A percentile compares a stretch with the other conserved stretches of the same genome.
Conservation (phyloP, 2,329 filamentous ascomycete genomes). For the Fusarium ramigenum region DNA sequence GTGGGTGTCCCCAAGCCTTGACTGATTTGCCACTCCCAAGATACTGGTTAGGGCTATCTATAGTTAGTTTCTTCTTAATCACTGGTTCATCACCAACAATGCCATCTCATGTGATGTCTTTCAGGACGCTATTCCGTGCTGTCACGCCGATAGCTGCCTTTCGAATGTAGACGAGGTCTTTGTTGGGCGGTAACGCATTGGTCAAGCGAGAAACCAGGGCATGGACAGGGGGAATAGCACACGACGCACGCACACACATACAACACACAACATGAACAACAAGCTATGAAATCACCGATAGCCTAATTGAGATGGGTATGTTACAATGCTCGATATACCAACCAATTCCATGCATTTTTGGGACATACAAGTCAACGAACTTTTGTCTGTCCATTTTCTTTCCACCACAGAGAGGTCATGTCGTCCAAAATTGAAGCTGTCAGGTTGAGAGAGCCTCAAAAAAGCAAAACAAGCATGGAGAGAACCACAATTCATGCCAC, state of each 20-base stretch:
- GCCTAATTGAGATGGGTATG: background rate
- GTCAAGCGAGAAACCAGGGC: constrained; percentile 3
- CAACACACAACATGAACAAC: background rate
- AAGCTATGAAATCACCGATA: background rate
- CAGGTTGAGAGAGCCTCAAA: constrained; percentile 17
- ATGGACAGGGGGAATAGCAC: background rate
- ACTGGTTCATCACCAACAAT: background rate
- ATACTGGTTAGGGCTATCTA: constrained; percentile 36
- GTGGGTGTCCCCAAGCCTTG: background rate
- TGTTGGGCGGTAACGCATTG: background rate
- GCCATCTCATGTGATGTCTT: constrained; percentile 17
- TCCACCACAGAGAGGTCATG: background rate
- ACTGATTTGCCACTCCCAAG: constrained; percentile 35
- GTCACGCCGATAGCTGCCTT: constrained; percentile 6
- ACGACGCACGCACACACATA: background rate
- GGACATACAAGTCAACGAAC: background rate
- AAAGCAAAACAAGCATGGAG: constrained; percentile 7
- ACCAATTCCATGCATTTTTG: background rate
- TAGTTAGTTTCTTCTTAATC: constrained; percentile 13
- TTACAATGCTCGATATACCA: background rate
- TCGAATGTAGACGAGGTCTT: background rate
- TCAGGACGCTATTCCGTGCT: background rate
- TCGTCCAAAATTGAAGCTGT: background rate
- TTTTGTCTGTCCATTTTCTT: background rate
- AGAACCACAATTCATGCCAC: background rate